Evolutionary conservation across 192 early-diverging fungal species (phyloP), one percentile per base, ranked within the genome.

Genomic region (Backusella tuberculispora): DNA sequence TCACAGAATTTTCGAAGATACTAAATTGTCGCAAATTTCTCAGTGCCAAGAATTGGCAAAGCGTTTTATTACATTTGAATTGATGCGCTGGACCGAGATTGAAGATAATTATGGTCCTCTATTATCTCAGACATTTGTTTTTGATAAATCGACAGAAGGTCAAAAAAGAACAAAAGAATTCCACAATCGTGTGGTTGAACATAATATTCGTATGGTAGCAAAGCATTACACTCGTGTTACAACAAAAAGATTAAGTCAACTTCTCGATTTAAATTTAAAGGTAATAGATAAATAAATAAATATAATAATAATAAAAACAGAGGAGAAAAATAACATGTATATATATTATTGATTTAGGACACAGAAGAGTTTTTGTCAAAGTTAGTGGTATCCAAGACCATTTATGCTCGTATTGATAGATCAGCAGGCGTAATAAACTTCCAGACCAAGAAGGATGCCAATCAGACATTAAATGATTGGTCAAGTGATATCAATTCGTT

Each of bases 171-270:
- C 91, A 88, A 84, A 89, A 73, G 91, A 90, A 53, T 85, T 99
- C 69, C 96, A 97, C 77, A 92, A 96, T 73, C 92, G 98, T 34
- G 95, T 97, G 4, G 94, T 97, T 75, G 98, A 99, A 80, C 98
- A 99, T 90, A 99, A 99, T 83, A 92, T 98, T 74, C 94, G 98
- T 8, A 95, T 99, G 4, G 89, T 99, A 77, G 94, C 96, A 47
- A 93, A 94, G 78, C 98, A 98, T 83, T 99, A 99, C 78, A 92
- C 90, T 40, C 90, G 95, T 37, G 93, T 98, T 43, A 90, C 93
- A 6, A 89, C 91, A 34, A 89, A 90, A 83, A 90, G 96, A 56
- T 86, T 98, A 73, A 94, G 93, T 21, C 91, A 96, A 83, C 84
- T 99, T 53, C 82, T 99, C 72, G 97, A 98, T 81, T 81, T 99